Evolutionary conservation across 208 protist genomes (phyloP), one percentile per base, ranked within the genome.

Genomic region (Acanthamoeba castellanii): DNA sequence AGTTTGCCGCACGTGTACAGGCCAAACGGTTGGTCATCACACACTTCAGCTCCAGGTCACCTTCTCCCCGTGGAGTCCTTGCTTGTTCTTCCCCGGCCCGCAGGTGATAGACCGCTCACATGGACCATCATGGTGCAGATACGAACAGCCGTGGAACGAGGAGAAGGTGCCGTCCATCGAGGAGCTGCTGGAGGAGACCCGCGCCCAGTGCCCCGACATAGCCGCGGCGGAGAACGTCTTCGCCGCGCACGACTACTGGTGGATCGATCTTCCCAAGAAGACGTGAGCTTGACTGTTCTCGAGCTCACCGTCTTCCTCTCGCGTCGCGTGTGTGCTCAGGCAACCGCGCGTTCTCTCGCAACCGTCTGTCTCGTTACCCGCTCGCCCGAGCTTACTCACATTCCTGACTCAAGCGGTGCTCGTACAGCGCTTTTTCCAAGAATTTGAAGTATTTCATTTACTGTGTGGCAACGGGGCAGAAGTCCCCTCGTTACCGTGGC

Each of bases 21-120:
- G 76, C 76, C 76, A 84, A 84, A 37, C 76, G 76, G 18, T 84
- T 84, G 76, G 76, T 84, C 45, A 47, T 84, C 45, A 84, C 76
- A 2, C 76, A 84, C 76, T 84, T 84, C 30, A 84, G 76, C 18
- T 57, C 64, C n/a, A 30, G 64, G 57, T 64, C 20, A 64, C 57
- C 20, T 2, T n/a, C 57, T 20, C 7, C 7, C 57, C 20, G 14
- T 64, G 57, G 22, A 1, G 52, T 20, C 9, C 5, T 57, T 57
- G 3, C 37, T 42, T 42, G 5, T 42, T 3, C 5, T 4, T 4
- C 37, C 37, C 37, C 37, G 37, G 5, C 37, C 5, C 37, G 37
- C 37, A 3, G 5, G 37, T 4, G 37, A 3, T 3, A 42, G 37
- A 42, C 37, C 37, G 37, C 37, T 42, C 37, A 42, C 37, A 3